Evolutionary conservation across 192 early-diverging fungal genomes (phyloP), one percentile per base, ranked within the genome.

Genomic region (Coemansia sp.): DNA sequence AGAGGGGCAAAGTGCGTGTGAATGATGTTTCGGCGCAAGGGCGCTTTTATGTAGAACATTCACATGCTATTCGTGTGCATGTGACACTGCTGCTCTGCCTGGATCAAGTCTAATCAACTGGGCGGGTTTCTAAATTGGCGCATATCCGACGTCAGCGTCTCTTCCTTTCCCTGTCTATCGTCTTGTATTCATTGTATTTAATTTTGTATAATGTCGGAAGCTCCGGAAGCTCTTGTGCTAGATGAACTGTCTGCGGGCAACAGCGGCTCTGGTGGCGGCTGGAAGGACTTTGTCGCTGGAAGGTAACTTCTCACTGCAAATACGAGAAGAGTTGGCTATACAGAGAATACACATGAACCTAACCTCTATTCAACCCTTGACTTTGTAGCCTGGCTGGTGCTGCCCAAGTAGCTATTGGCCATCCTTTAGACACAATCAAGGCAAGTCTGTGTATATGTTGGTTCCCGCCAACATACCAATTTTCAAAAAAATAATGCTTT

Each of bases 341-440:
- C 22, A 32, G 11, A 20, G 20, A 53, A 53, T 53, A 24, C 22
- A 26, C 26, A 23, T 9, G 32, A 9, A 32, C 32, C 32, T 32
- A 32, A 32, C 32, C 6, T 32, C 32, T 32, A 32, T 32, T 6
- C 32, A 32, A 32, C 1, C 16, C 14, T 43, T 35, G 10, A 5
- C 54, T 37, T 48, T 65, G 51, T 57, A 88, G 86, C 35, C 59
- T 88, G 50, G 89, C 83, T n/a, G 89, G 89, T 16, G 85, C 87
- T 55, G 85, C 84, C 7, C 84, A 90, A 50, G 88, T 88, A 2
- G 67, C 72, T 13, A 74, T 86, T 3, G 92, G 93, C 0, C 93
- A 94, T 56, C 93, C 93, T 16, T 83, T 94, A 59, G 93, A 94
- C 58, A 93, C 92, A 0, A 84, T 94, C 74, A 94, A 94, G 72